Base-by-base conservation (phyloP, 305 asterid genomes). In the Fraxinus nigra region DNA sequence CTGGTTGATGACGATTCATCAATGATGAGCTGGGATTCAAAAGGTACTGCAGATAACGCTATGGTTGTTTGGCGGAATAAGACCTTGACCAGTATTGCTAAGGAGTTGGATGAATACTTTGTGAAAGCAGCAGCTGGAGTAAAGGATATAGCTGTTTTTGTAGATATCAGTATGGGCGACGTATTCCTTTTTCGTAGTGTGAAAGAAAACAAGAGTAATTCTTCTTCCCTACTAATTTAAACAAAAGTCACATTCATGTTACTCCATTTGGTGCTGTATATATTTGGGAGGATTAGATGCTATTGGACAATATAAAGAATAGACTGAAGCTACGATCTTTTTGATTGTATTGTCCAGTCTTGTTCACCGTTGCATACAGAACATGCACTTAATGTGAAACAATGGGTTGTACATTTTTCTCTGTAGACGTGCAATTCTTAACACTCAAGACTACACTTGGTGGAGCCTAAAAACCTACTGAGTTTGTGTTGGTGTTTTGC, bases 71-170 rank as follows among this genome's bases (percentile, higher is more conserved):
- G 91, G 92, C 87, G 85, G 85, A 83, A 83, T 59, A 90, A 88
- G 90, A 89, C 85, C 34, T 82, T 92, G 87, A 78, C 87, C 5
- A 85, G 87, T 67, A 84, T 92, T 67, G 79, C 92, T 35, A 89
- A 91, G 88, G 94, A 92, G 59, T 84, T 92, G 80, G 97, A 94
- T 75, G 95, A 94, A 65, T 90, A 91, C 83, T 94, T 94, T 82
- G 69, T 94, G 85, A 90, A 90, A 86, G 95, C 97, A 70, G 88
- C 97, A 51, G 90, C 82, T 76, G 86, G 89, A 20, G 94, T 87
- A 82, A 92, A 91, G 93, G 92, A 92, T 77, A 84, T 92, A 3
- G 91, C 94, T 34, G 92, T 92, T 81, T 87, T 94, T 84, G 84
- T 92, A 74, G 97, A 92, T 80, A 80, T 91, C 75, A 90, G 88